These are phyloP conservation scores for Ophiostoma himal-ulmi DNA, from an alignment of 2,329 filamentous ascomycete genomes.

Conservation along the genomic window DNA sequence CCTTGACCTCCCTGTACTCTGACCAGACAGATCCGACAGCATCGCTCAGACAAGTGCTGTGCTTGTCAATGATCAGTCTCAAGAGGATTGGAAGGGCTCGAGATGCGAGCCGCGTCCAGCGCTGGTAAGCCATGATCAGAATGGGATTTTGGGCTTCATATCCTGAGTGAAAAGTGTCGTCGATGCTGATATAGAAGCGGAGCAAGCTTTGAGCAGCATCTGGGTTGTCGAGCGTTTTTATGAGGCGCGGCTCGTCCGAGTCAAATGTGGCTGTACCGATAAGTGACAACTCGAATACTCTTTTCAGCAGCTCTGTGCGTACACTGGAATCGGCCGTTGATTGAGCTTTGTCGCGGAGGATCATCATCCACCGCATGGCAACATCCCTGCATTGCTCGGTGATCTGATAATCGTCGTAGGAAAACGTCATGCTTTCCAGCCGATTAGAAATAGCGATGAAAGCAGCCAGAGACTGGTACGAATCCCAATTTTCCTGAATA, in stretches of 20 bases:
- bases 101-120: background rate
- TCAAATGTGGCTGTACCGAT: background rate
- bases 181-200: background rate
- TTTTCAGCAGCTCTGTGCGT: background rate
- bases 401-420: background rate
- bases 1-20: background rate
- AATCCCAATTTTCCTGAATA: constrained; percentile 49
- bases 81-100: background rate
- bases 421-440: constrained; percentile 25
- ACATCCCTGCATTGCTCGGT: constrained; percentile 34
- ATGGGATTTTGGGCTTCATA: background rate
- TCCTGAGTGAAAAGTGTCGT: background rate
- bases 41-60: background rate
- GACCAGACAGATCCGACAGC: background rate
- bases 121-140: background rate
- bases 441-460: constrained; percentile 40
- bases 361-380: constrained; percentile 10
- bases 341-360: background rate
- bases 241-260: background rate
- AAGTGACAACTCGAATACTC: background rate
- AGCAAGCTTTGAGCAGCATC: background rate
- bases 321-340: background rate
- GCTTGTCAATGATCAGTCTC: background rate
- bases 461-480: constrained; percentile 36
- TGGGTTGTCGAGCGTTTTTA: background rate